Evolutionary conservation across 768 basidiomycete species (phyloP).

Genomic region (Leccinum rimulosum): DNA sequence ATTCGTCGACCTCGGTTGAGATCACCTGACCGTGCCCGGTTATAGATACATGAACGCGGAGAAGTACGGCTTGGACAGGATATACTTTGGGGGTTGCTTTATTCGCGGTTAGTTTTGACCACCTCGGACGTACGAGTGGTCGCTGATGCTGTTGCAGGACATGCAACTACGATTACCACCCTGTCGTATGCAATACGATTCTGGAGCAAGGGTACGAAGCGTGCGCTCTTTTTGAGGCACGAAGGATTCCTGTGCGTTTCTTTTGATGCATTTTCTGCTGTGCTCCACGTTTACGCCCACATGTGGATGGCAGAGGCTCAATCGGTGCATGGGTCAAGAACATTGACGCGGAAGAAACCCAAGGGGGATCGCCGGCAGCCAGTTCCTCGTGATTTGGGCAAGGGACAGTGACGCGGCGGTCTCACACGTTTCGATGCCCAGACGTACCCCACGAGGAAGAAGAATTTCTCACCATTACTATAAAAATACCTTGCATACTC

Average conservation of each 20-base stretch:
- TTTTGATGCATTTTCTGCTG: not conserved
- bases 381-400: conserved; percentile 11
- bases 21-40: conserved; percentile 13
- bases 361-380: conserved; percentile 5
- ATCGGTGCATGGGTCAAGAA: conserved; percentile 99
- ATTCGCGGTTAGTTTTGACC: conserved; percentile 74
- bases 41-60: conserved; percentile 94
- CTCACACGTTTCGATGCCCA: conserved; percentile 11
- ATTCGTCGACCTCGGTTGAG: conserved; percentile 2
- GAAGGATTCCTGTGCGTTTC: conserved; percentile 91
- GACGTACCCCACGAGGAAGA: conserved; percentile 27
- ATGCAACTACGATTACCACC: conserved; percentile 95
- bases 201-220: conserved; percentile 98
- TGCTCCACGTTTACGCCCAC: not conserved
- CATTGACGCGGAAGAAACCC: conserved; percentile 53
- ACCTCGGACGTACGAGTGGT: not conserved
- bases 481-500: conserved; percentile 26
- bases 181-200: conserved; percentile 98
- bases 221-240: conserved; percentile 93
- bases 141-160: conserved; percentile 52
- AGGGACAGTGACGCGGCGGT: not conserved
- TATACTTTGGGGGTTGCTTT: conserved; percentile 99
- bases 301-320: conserved; percentile 58
- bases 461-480: conserved; percentile 21
- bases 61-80: conserved; percentile 93